A percentile compares a stretch with the other conserved stretches of the same genome.
These are phyloP conservation scores for Stemphylium lycopersici DNA, from an alignment of 2,329 filamentous ascomycete genomes.

Conservation along the genomic window DNA sequence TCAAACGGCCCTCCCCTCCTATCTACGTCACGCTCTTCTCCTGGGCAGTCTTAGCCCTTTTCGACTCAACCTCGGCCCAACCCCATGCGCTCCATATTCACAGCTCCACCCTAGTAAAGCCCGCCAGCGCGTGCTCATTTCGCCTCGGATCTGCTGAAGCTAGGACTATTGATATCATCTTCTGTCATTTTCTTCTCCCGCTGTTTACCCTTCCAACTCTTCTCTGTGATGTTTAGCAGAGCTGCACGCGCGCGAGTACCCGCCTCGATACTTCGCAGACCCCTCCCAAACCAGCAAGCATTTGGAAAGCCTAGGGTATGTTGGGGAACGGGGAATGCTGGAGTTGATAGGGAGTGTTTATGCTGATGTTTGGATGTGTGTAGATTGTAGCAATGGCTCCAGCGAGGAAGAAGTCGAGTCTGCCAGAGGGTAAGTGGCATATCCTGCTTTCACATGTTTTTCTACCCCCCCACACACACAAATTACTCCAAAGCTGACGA, in stretches of 20 bases:
- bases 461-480: conserved; percentile 4
- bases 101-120: conserved; percentile 21
- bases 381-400: conserved; percentile 48
- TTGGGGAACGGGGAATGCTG: background rate
- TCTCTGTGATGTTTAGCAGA: conserved; percentile 49
- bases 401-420: conserved; percentile 51
- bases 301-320: conserved; percentile 38
- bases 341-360: background rate
- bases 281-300: conserved; percentile 32
- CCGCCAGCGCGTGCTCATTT: conserved; percentile 28
- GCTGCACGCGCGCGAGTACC: conserved; percentile 48
- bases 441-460: conserved; percentile 19
- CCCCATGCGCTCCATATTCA: conserved; percentile 15
- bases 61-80: conserved; percentile 27
- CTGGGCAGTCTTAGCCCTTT: conserved; percentile 6
- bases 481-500: conserved; percentile 5
- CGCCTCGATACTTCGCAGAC: conserved; percentile 46
- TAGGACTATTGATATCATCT: conserved; percentile 21
- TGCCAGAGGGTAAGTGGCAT: conserved; percentile 53
- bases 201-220: conserved; percentile 3
- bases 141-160: conserved; percentile 30
- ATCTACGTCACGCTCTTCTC: conserved; percentile 12
- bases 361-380: conserved; percentile 13
- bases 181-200: conserved; percentile 5
- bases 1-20: conserved; percentile 12